Evolutionary conservation across 2,329 filamentous ascomycete species (phyloP).

Genomic region (Pseudocercospora cruenta): DNA sequence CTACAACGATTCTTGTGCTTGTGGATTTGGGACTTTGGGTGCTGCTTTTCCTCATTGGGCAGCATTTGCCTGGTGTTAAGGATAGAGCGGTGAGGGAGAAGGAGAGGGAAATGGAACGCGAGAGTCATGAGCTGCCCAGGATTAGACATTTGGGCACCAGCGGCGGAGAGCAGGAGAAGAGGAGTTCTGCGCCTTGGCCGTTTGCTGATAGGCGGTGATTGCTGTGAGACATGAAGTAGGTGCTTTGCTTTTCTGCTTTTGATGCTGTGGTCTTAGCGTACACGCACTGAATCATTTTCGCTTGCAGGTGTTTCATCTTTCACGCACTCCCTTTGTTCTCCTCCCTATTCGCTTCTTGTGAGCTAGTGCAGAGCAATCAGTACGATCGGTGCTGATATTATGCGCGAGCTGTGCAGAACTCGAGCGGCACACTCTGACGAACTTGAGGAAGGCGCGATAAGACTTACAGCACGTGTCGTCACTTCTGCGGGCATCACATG

Average conservation of each 20-base stretch:
- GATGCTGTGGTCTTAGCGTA: not conserved
- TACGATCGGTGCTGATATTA: too few relatives aligned
- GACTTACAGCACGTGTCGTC: not conserved
- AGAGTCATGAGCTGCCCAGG: constrained; percentile 2
- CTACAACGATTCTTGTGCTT: constrained; percentile 46
- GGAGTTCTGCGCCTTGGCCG: not conserved
- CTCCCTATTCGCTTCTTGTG: not conserved
- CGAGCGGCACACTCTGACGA: too few relatives aligned
- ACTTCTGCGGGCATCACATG: not conserved
- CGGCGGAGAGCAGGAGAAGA: not conserved
- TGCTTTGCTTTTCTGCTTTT: not conserved
- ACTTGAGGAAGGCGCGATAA: not conserved
- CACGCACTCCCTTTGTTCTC: not conserved
- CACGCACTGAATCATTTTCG: not conserved
- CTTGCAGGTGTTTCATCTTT: not conserved
- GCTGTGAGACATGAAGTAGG: not conserved
- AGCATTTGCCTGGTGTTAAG: constrained; percentile 15
- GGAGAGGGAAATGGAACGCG: not conserved
- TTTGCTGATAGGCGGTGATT: constrained; percentile 2
- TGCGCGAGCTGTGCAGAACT: too few relatives aligned
- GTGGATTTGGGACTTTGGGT: constrained; percentile 28
- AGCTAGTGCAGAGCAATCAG: too few relatives aligned
- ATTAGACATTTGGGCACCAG: not conserved
- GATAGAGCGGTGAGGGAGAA: not conserved
- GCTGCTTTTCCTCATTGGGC: constrained; percentile 18